A percentile compares a stretch with the other conserved stretches of the same genome.
phyloP scores from a whole-genome alignment of 2,329 filamentous ascomycete genomes.

The Penicillium sp. region DNA sequence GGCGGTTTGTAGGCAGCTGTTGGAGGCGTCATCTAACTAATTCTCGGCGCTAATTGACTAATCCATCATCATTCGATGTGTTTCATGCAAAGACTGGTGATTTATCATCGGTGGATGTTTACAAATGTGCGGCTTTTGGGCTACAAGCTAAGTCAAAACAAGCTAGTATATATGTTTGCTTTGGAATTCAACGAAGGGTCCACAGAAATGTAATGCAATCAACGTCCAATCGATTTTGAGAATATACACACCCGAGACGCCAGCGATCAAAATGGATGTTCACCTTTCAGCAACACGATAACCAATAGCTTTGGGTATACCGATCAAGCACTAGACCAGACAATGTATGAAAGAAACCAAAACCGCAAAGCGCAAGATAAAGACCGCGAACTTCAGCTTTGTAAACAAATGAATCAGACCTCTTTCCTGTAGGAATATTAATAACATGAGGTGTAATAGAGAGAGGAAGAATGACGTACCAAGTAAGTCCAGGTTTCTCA shows the following conservation, averaged over 20 bases:
- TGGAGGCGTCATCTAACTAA: neutral
- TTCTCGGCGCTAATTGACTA: neutral
- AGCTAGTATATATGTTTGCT: neutral
- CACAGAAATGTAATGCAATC: neutral
- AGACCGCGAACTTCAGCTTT: neutral
- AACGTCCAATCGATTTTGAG: neutral
- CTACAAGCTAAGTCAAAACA: neutral
- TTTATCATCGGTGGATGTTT: neutral
- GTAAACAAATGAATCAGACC: conserved; percentile 18
- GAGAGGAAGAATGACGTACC: conserved; percentile 28
- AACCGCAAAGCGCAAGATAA: neutral
- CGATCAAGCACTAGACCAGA: conserved; percentile 4
- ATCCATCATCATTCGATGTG: neutral
- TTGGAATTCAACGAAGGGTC: neutral
- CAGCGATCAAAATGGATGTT: neutral
- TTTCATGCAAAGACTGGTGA: neutral
- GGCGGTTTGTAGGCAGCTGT: neutral
- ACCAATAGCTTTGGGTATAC: conserved; percentile 11
- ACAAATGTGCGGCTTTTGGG: neutral
- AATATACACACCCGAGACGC: neutral
- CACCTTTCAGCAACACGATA: conserved; percentile 5
- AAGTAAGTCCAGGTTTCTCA: conserved; percentile 35
- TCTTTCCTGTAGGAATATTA: conserved; percentile 30
- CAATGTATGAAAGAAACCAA: neutral
- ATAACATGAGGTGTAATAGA: neutral